Base-by-base conservation (phyloP, 2,329 filamentous ascomycete genomes). In the Diaporthe humulicola region DNA sequence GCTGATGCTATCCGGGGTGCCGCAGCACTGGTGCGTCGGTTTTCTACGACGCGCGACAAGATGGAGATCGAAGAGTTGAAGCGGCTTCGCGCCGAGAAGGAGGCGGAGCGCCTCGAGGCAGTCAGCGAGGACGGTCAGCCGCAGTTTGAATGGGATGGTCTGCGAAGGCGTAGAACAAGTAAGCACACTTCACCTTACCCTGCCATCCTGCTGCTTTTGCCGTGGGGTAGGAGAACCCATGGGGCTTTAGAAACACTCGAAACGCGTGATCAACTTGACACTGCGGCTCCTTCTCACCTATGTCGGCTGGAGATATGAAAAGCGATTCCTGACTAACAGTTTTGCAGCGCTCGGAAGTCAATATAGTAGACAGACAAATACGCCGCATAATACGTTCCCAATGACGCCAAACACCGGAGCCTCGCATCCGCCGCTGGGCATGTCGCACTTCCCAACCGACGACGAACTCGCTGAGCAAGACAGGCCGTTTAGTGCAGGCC, bases 1-100 rank as follows among this genome's bases (percentile, higher is more conserved):
- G 97, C 97, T 19, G 97, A 99, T 83, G 95, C 97, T 14, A 97
- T 99, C 80, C 94, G 97, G 78, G 97, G 96, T 76, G 88, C 96
- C 22, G 96, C 95, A 9, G 95, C 95, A 61, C 95, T 99, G 75
- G 89, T 99, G 71, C 92, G 97, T 76, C 91, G 94, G 19, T 88
- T 99, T 67, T 98, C 95, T 0, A 88, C 88, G 15, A 89, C 93
- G 0, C 90, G 97, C 76, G 90, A 93, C 76, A 93, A 93, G 81
- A 93, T 93, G 87, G 95, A 98, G 82, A 88, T 92, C 10, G 91
- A 94, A 58, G 97, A 98, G 82, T 90, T 93, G 28, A 93, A 90
- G 78, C 91, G 94, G 42, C 88, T 98, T 74, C 92, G 93, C 75
- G 93, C 96, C 79, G 96, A 98, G 80, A 94, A 92, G 81, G 85